phyloP scores from a whole-genome alignment of 108 stramenopile genomes.

The Seminavis robusta region DNA sequence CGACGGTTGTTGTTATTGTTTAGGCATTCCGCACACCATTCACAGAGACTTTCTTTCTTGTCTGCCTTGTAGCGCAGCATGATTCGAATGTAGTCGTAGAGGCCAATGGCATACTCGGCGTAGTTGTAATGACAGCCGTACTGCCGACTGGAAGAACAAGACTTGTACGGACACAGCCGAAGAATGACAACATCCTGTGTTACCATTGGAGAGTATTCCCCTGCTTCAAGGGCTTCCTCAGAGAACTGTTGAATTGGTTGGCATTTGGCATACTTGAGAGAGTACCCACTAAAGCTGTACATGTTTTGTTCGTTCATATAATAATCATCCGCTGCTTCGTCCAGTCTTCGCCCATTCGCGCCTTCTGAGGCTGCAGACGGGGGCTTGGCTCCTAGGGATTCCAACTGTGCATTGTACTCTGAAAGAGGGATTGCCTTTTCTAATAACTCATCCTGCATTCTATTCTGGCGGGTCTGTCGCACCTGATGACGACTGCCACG shows the following conservation, averaged over 20 bases:
- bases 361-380: too few relatives aligned
- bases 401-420: conserved; percentile 22
- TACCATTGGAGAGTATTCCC: conserved; percentile 58
- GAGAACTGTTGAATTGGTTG: conserved; percentile 64
- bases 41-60: conserved; percentile 43
- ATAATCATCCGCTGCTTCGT: conserved; percentile 20
- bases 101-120: conserved; percentile 50
- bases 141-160: conserved; percentile 27
- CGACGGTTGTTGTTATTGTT: conserved; percentile 11
- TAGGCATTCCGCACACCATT: conserved; percentile 36
- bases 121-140: conserved; percentile 53
- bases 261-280: conserved; percentile 55
- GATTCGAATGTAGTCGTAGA: conserved; percentile 49
- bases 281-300: conserved; percentile 42
- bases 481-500: too few relatives aligned
- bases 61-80: conserved; percentile 44
- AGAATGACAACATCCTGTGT: conserved; percentile 59
- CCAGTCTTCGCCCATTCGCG: neutral
- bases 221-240: conserved; percentile 42
- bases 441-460: conserved; percentile 14
- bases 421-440: conserved; percentile 31
- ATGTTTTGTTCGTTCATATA: conserved; percentile 21
- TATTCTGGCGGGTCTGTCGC: too few relatives aligned
- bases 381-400: too few relatives aligned
- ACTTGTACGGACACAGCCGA: conserved; percentile 44